Evolutionary conservation across 768 basidiomycete species (phyloP).

Genomic region (Imleria badia): DNA sequence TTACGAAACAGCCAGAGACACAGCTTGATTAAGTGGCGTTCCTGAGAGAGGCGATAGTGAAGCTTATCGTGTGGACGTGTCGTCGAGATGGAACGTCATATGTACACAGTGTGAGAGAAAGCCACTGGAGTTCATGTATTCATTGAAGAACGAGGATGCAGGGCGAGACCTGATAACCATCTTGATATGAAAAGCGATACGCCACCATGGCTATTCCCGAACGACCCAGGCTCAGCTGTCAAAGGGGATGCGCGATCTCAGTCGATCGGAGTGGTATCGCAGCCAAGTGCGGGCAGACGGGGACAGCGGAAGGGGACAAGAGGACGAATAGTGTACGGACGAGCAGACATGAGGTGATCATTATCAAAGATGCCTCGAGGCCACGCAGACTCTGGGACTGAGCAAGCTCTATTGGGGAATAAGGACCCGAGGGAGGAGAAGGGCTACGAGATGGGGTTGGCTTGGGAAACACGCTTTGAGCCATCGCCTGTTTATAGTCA

Average conservation of each 20-base stretch:
- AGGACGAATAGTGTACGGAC: slow-evolving; percentile 3
- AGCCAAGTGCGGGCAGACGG: no score
- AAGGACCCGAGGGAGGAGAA: not conserved
- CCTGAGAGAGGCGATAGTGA: not conserved
- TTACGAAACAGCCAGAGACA: not conserved
- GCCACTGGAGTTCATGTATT: not conserved
- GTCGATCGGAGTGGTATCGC: not conserved
- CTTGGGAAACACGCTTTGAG: slow-evolving; percentile 5
- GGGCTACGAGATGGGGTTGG: slow-evolving; percentile 1
- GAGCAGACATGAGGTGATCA: slow-evolving; percentile 24
- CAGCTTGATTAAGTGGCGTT: not conserved
- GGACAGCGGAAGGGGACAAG: not conserved
- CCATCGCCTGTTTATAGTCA: not conserved
- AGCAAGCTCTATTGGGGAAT: slow-evolving; percentile 18
- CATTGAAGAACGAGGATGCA: not conserved
- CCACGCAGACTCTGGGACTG: not conserved
- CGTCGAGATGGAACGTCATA: not conserved
- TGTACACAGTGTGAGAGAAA: not conserved
- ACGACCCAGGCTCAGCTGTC: not conserved
- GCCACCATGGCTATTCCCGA: slow-evolving; percentile 6
- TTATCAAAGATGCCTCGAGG: slow-evolving; percentile 33
- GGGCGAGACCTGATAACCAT: not conserved
- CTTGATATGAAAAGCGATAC: not conserved
- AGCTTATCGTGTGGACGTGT: not conserved
- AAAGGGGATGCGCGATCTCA: not conserved